phyloP scores from a whole-genome alignment of 371 early-diverging fungal genomes.

The Sporodiniella umbellata region DNA sequence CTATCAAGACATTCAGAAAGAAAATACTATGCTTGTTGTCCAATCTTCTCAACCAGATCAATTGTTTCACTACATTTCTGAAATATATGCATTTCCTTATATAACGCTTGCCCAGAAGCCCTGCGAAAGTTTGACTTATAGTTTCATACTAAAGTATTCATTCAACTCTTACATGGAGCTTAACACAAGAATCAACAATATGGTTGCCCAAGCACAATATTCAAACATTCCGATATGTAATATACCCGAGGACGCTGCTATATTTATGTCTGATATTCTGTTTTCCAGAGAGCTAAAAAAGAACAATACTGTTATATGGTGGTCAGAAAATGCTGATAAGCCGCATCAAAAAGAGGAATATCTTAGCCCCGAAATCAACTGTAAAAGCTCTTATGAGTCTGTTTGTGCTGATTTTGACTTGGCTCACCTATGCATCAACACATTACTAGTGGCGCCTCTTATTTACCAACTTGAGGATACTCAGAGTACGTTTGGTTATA shows the following conservation, averaged over 20 bases:
- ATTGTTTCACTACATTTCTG: conserved; percentile 49
- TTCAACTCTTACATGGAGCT: conserved; percentile 70
- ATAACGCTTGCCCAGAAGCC: conserved; percentile 60
- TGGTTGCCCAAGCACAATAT: conserved; percentile 75
- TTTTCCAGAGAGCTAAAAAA: conserved; percentile 75
- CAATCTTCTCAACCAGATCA: conserved; percentile 54
- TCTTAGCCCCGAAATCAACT: conserved; percentile 67
- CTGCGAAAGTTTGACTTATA: conserved; percentile 60
- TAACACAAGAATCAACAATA: conserved; percentile 71
- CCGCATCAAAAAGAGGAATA: conserved; percentile 71
- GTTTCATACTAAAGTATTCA: conserved; percentile 77
- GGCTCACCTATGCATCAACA: conserved; percentile 78
- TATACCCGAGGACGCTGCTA: conserved; percentile 72
- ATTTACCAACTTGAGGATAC: conserved; percentile 79
- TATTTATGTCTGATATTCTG: conserved; percentile 82
- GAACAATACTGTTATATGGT: conserved; percentile 88
- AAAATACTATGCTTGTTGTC: conserved; percentile 70
- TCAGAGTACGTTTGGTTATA: not conserved
- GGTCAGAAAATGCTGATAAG: too few relatives aligned
- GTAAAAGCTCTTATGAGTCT: conserved; percentile 70
- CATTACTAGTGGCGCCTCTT: conserved; percentile 68
- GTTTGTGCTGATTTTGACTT: conserved; percentile 87
- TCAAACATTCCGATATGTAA: conserved; percentile 91
- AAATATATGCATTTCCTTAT: conserved; percentile 65
- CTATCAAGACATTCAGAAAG: conserved; percentile 61